Evolutionary conservation across 306 rosid species (phyloP).

Genomic region (Carpinus viminea): DNA sequence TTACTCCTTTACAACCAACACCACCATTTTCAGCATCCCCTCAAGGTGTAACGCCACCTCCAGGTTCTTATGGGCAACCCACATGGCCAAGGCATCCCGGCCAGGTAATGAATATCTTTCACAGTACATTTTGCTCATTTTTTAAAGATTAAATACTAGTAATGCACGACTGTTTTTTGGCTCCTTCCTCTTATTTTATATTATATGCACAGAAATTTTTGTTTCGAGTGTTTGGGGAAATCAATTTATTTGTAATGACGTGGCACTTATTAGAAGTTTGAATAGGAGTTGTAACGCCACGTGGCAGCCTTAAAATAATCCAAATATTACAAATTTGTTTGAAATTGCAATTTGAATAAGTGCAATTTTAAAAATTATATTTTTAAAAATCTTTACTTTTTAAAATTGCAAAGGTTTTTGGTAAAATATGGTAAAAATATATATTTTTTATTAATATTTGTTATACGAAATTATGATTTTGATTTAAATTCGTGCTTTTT

Average conservation of each 20-base stretch:
- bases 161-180: background rate
- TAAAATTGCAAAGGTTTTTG: no score
- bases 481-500: no score
- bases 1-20: slow-evolving; percentile 51
- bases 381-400: no score
- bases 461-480: no score
- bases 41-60: slow-evolving; percentile 56
- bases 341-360: no score
- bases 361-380: no score
- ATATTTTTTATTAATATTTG: no score
- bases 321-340: background rate
- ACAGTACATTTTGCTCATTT: background rate
- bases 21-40: slow-evolving; percentile 55
- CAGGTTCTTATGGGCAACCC: slow-evolving; percentile 64
- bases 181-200: no score
- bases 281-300: background rate
- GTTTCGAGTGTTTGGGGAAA: background rate
- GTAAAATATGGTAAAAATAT: no score
- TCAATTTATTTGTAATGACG: background rate
- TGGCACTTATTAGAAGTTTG: background rate
- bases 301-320: background rate
- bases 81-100: slow-evolving; percentile 77
- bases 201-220: no score
- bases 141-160: background rate
- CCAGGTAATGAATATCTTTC: slow-evolving; percentile 54